Base-by-base conservation (phyloP, 441 rosid genomes). In the Corymbia calophylla region DNA sequence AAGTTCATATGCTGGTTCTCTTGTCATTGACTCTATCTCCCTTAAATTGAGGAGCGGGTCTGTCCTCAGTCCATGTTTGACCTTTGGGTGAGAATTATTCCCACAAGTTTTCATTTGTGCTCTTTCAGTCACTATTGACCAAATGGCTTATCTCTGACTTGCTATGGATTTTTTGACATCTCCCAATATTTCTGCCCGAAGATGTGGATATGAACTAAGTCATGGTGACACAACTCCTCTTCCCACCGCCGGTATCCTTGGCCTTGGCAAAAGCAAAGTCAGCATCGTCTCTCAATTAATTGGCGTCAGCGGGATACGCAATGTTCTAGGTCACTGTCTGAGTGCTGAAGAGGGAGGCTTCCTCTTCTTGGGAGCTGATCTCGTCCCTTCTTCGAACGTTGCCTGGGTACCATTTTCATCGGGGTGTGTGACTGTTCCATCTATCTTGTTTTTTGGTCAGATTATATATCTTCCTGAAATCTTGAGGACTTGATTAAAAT, bases 41-140 rank as follows among this genome's bases (percentile, higher is more conserved):
- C 89, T 97, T 21, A 91, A 80, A 68, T 92, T 97, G 35, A 92
- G 90, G 53, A 94, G 95, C 88, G 95, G 97, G 80, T 89, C 98
- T 86, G 49, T 53, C 47, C 70, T 93, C 55, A 58, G n/a, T 62
- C 95, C 96, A 3, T 87, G 47, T 8, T 88, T 96, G 92, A 92
- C 94, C 89, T 97, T 97, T 86, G 98, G 99, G 98, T 97, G 92
- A 82, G 94, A 89, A 88, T 84, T 68, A 7, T 11, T 49, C 8
- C 44, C 49, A 18, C 1, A 70, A 32, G 47, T 35, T 70, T 70
- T 35, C 44, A 32, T 85, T 49, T 16, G 31, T 27, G 66, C 70
- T 84, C 51, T 86, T 16, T 19, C 19, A 9, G 70, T 85, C 86
- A n/a, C 47, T 39, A 56, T 47, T n/a, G 31, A 39, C 25, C 53